These are phyloP conservation scores for Canavalia gladiata DNA, from an alignment of 306 rosid genomes.

Conservation along the genomic window DNA sequence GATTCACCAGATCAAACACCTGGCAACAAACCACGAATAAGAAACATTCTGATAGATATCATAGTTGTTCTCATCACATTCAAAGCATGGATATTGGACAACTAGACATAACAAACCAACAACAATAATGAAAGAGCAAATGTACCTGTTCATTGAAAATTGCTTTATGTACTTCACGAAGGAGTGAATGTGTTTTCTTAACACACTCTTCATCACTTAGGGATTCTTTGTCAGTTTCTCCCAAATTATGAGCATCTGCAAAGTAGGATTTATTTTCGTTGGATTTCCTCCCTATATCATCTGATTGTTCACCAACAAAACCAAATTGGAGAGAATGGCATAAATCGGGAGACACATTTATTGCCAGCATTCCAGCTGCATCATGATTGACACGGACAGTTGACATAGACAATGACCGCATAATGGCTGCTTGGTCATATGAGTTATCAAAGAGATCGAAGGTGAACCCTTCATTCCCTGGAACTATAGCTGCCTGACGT, in stretches of 20 bases:
- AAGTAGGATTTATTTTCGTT: slow-evolving; percentile 49
- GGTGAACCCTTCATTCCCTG: slow-evolving; percentile 95
- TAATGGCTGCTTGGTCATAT: slow-evolving; percentile 69
- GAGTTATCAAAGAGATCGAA: slow-evolving; percentile 91
- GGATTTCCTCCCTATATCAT: slow-evolving; percentile 53
- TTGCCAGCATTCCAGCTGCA: slow-evolving; percentile 89
- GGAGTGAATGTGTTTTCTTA: slow-evolving; percentile 79
- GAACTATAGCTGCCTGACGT: slow-evolving; percentile 76
- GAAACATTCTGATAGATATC: background rate
- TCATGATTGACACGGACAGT: slow-evolving; percentile 83
- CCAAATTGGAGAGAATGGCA: slow-evolving; percentile 81
- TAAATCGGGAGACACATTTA: slow-evolving; percentile 73
- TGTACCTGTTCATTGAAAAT: slow-evolving; percentile 81
- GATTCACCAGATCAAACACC: slow-evolving; percentile 93
- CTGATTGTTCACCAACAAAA: slow-evolving; percentile 60
- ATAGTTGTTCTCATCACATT: too few relatives aligned
- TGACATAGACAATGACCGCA: slow-evolving; percentile 70
- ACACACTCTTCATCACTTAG: slow-evolving; percentile 70
- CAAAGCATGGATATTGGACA: slow-evolving; percentile 24
- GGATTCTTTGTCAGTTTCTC: slow-evolving; percentile 66
- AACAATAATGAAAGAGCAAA: slow-evolving; percentile 21
- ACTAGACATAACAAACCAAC: slow-evolving; percentile 9
- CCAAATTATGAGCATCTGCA: slow-evolving; percentile 52
- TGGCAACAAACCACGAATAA: slow-evolving; percentile 50
- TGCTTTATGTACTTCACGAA: slow-evolving; percentile 83